Percentiles rank a stretch among this genome's conserved stretches.
These are phyloP conservation scores for Blastobotrys serpentis DNA, from an alignment of 1,139 yeast species.

Conservation along the genomic window DNA sequence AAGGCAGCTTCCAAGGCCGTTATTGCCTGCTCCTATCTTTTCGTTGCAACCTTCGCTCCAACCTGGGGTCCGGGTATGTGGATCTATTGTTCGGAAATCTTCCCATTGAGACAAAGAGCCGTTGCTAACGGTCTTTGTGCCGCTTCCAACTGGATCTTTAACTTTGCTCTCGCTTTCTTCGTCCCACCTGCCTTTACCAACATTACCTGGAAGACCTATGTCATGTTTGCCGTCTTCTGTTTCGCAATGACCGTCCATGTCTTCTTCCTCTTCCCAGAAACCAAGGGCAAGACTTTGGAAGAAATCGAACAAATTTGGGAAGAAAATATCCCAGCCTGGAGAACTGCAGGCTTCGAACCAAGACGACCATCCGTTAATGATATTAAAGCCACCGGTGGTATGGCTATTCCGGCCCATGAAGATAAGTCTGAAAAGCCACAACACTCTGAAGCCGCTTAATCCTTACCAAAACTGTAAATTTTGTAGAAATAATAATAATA, in stretches of 20 bases:
- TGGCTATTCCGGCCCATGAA: no score
- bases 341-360: conserved; percentile 38
- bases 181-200: conserved; percentile 52
- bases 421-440: no score
- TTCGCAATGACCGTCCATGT: conserved; percentile 55
- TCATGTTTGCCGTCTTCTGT: conserved; percentile 66
- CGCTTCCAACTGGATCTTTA: conserved; percentile 63
- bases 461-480: no score
- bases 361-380: conserved; percentile 29
- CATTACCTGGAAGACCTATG: conserved; percentile 57
- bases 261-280: conserved; percentile 61
- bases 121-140: conserved; percentile 55
- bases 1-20: conserved; percentile 47
- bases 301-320: conserved; percentile 64
- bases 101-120: conserved; percentile 60
- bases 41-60: conserved; percentile 64
- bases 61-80: conserved; percentile 66
- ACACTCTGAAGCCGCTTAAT: no score
- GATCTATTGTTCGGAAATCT: conserved; percentile 56
- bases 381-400: conserved; percentile 25
- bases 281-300: conserved; percentile 62
- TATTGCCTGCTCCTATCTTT: conserved; percentile 61
- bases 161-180: conserved; percentile 53
- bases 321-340: conserved; percentile 61
- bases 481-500: no score